phyloP scores from a whole-genome alignment of 2,329 filamentous ascomycete genomes.

The Dactylellina cionopaga region DNA sequence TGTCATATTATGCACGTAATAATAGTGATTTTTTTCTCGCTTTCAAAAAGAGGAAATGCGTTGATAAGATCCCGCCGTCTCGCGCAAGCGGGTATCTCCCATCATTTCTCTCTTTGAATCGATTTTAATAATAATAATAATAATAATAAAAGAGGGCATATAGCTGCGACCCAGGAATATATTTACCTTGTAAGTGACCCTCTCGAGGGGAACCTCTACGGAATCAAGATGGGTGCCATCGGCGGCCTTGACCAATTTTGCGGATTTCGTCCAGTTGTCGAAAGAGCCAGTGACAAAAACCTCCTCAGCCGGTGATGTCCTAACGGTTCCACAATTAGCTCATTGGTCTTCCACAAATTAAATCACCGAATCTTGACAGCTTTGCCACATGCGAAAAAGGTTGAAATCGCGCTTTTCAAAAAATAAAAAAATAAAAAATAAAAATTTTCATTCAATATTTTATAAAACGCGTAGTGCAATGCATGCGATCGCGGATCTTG shows the following conservation, averaged over 20 bases:
- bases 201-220: conserved; percentile 74
- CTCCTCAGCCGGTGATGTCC: conserved; percentile 83
- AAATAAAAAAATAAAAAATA: background rate
- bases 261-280: conserved; percentile 89
- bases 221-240: conserved; percentile 73
- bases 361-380: conserved; percentile 24
- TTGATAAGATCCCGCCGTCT: conserved; percentile 1
- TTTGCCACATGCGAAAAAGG: too few species aligned
- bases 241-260: conserved; percentile 80
- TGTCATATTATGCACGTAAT: too few species aligned
- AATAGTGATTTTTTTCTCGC: background rate
- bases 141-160: background rate
- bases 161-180: conserved; percentile 8
- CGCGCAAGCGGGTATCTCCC: too few species aligned
- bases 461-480: conserved; percentile 4
- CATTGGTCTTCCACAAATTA: too few species aligned
- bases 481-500: background rate
- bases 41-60: background rate
- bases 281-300: conserved; percentile 97
- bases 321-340: conserved; percentile 60
- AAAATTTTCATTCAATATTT: background rate
- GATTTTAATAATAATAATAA: too few species aligned
- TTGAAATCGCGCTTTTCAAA: background rate
- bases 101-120: too few species aligned
- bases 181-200: conserved; percentile 95